A percentile compares a stretch with the other conserved stretches of the same genome.
phyloP scores from a whole-genome alignment of 164 flowering plant genomes.

The Hamamelis virginiana region DNA sequence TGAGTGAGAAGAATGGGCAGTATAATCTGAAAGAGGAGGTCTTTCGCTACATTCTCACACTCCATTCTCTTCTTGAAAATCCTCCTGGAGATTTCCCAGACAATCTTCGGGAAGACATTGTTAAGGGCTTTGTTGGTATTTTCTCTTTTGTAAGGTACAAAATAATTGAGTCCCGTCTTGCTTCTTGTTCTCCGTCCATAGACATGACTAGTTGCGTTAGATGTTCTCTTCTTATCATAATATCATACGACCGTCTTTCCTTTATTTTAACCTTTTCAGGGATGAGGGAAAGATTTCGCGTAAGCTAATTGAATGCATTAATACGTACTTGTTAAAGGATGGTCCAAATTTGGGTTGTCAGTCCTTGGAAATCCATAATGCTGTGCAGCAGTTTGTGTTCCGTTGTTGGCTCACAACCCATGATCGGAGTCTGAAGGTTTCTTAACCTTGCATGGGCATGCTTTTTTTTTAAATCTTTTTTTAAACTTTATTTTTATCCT shows the following conservation, averaged over 20 bases:
- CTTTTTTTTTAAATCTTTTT: too few species aligned
- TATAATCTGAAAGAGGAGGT: constrained; percentile 63
- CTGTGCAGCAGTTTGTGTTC: constrained; percentile 64
- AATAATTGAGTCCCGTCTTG: neutral
- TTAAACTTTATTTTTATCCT: neutral
- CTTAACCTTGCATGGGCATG: neutral
- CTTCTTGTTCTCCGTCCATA: constrained; percentile 6
- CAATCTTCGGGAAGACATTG: constrained; percentile 56
- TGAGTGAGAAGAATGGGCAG: constrained; percentile 36
- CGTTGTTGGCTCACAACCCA: constrained; percentile 70
- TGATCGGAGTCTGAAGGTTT: constrained; percentile 80
- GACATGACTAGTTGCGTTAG: neutral
- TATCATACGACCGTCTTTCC: constrained; percentile 3
- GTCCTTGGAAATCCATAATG: constrained; percentile 69
- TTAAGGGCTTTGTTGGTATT: constrained; percentile 56
- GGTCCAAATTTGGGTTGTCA: constrained; percentile 81
- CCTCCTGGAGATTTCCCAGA: constrained; percentile 92
- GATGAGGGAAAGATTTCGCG: constrained; percentile 83
- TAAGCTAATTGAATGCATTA: constrained; percentile 87
- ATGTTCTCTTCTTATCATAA: neutral
- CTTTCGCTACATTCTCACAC: constrained; percentile 62
- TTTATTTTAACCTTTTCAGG: constrained; percentile 38
- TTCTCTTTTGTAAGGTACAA: constrained; percentile 63
- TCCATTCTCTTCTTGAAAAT: constrained; percentile 86
- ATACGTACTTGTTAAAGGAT: constrained; percentile 71